Conservation (phyloP, 305 asterid genomes). For the Fraxinus velutina region DNA sequence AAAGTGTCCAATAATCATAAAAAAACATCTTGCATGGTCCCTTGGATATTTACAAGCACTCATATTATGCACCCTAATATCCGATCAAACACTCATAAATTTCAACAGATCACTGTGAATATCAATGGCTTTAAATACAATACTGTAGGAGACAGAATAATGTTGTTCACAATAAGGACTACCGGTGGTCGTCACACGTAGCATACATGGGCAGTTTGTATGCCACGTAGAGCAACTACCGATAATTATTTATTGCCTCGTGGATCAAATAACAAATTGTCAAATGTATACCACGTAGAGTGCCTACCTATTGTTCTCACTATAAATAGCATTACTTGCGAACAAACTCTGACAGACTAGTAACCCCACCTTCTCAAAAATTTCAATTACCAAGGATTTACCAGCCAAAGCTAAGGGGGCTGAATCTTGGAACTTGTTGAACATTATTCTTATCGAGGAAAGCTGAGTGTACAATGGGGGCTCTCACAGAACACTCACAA, state of each 20-base stretch:
- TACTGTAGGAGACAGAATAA: background rate
- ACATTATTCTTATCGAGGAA: background rate
- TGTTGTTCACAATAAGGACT: background rate
- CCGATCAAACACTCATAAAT: background rate
- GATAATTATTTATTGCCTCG: too few relatives aligned
- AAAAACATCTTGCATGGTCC: background rate
- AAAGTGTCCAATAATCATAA: background rate
- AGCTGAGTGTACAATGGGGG: too few relatives aligned
- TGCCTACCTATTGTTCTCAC: background rate
- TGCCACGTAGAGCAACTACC: background rate
- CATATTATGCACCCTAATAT: background rate
- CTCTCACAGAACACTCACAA: too few relatives aligned
- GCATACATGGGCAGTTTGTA: background rate
- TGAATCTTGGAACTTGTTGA: background rate
- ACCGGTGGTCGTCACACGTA: background rate
- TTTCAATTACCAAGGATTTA: slow-evolving; percentile 21
- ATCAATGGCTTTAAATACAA: background rate
- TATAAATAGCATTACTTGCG: background rate
- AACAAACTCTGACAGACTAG: slow-evolving; percentile 18
- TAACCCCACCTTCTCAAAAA: slow-evolving; percentile 3
- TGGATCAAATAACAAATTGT: too few relatives aligned
- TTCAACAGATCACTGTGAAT: background rate
- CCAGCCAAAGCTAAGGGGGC: background rate
- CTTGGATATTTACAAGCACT: background rate
- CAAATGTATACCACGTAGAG: too few relatives aligned